Evolutionary conservation across 805 yeast species (phyloP), one percentile per base, ranked within the genome.

Genomic region (Saturnispora saitoi): DNA sequence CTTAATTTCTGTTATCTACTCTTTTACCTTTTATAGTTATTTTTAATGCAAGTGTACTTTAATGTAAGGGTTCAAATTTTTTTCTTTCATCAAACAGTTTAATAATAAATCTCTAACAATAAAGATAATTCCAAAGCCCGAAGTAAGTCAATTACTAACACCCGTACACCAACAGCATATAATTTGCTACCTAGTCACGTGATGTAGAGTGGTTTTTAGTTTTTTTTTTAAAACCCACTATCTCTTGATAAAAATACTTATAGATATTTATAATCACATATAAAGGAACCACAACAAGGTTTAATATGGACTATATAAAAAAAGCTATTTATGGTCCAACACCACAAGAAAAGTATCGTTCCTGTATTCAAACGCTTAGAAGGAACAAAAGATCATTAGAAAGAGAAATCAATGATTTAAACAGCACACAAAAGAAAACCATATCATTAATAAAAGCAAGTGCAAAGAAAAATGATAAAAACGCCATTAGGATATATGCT

Each of bases 291-390:
- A 14, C n/a, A 34, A 34, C 9, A 2, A 34, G 11, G 17, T 17
- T 5, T 17, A 17, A 2, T 11, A 91, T 91, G 98, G 88, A 91
- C 61, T 83, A 73, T 63, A 64, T 91, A 31, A 90, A 87, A 68
- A 81, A 83, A 62, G 86, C 90, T 4, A 82, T 91, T 34, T 91
- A 95, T 84, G 99, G 99, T 0, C 97, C 98, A 0, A 96, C 90
- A 61, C 96, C 97, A 38, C 83, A 83, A 59, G 98, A 87, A 59
- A 95, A 84, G 59, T 80, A 78, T 73, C 69, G 93, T 48, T 83
- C 80, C 56, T 86, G 95, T 56, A 90, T 86, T 59, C 71, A 78
- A 34, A 73, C 88, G 19, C 75, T 91, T 38, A 81, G 98, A 50
- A 85, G 83, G 67, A 93, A 90, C 65, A 81, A 82, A 52, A 73